Evolutionary conservation across 495 filamentous ascomycete genomes (phyloP), one percentile per base, ranked within the genome.

Genomic region (Viridothelium virens): DNA sequence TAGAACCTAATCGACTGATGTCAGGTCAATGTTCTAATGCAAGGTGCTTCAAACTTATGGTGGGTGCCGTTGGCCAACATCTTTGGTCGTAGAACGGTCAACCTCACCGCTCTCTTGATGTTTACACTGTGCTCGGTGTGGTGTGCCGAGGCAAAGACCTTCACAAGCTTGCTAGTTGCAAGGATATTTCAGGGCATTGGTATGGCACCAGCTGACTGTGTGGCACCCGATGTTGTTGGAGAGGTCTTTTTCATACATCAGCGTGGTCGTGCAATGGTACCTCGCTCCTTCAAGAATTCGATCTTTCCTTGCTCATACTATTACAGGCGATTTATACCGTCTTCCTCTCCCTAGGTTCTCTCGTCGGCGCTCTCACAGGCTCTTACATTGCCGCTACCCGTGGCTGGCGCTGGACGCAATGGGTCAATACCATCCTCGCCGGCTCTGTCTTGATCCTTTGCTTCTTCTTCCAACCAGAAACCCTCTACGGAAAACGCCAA

Each of bases 191-290:
- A 71, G 48, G 73, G 71, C n/a, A 56, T 69, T 16, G 69, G 66
- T 5, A 68, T 68, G 31, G 73, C 68, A 10, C 68, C 71, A 4
- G 70, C 70, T 1, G 68, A 77, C 67, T 64, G 73, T n/a, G 63
- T 77, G 44, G 66, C 68, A 1, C 70, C 75, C 56, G 66, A 68
- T 46, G 65, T 74, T 31, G 66, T 77, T 50, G 71, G 70, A 7
- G 71, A 76, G 38, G 56, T 75, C 9, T 75, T 71, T 53, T 75
- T 75, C 62, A 50, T 73, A 31, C 73, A 74, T 50, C 66, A 75
- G 53, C 63, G 69, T 47, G 73, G 73, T 14, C 70, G 73, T 10
- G 73, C 71, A 2, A 71, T 71, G 66, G 71, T 73, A 65, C 9
- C 56, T 66, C n/a, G 5, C 50, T 36, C 25, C 16, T 31, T 36